These are phyloP conservation scores for Gastrodia elata DNA, from an alignment of 106 monocot species.

Conservation along the genomic window DNA sequence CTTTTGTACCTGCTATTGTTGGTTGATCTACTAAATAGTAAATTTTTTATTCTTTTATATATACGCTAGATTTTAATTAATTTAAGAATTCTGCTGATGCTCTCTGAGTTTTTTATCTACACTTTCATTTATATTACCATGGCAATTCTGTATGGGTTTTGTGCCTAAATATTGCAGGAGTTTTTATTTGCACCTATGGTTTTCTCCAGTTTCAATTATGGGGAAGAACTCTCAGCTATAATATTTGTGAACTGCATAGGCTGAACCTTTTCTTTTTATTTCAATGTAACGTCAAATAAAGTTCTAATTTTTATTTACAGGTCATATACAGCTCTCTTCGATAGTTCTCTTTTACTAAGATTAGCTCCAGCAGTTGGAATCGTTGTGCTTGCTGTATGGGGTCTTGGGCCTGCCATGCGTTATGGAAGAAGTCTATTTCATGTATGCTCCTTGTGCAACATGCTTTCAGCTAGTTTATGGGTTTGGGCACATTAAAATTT, in stretches of 20 bases:
- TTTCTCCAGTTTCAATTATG: not conserved
- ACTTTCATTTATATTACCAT: not conserved
- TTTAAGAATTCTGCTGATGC: not conserved
- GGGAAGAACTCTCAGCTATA: not conserved
- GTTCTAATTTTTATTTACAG: slow-evolving; percentile 17
- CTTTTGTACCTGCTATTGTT: no score
- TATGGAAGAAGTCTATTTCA: slow-evolving; percentile 40
- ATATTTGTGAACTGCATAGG: not conserved
- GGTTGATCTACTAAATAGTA: no score
- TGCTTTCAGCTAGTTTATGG: not conserved
- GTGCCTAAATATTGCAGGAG: not conserved
- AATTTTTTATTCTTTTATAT: not conserved
- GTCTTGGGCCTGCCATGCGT: slow-evolving; percentile 57
- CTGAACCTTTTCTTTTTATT: not conserved
- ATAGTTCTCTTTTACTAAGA: slow-evolving; percentile 34
- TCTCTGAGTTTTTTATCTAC: not conserved
- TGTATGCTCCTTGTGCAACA: slow-evolving; percentile 31
- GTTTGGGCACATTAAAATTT: not conserved
- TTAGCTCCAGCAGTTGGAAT: slow-evolving; percentile 62
- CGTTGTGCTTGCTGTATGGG: slow-evolving; percentile 80
- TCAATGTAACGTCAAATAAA: not conserved
- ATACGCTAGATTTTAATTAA: not conserved
- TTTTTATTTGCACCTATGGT: not conserved
- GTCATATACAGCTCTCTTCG: slow-evolving; percentile 36
- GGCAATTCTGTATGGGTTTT: not conserved